Evolutionary conservation across 2,329 filamentous ascomycete genomes (phyloP).

Genomic region (Trichoderma breve): DNA sequence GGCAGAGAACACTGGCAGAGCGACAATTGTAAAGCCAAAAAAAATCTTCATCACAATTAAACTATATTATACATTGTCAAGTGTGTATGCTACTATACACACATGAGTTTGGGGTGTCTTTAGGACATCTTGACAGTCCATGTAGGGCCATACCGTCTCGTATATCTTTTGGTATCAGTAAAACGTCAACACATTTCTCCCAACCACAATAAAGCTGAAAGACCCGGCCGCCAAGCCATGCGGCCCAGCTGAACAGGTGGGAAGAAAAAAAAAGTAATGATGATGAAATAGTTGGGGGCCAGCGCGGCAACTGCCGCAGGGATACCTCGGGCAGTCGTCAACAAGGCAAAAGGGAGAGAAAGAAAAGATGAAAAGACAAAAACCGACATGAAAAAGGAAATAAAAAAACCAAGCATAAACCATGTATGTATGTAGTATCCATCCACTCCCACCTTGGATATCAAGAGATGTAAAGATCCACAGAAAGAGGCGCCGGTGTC

Average conservation of each 20-base stretch:
- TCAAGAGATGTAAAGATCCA: constrained; percentile 15
- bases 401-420: constrained; percentile 7
- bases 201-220: background rate
- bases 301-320: background rate
- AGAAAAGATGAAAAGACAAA: background rate
- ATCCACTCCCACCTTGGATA: constrained; percentile 17
- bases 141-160: background rate
- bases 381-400: constrained; percentile 9
- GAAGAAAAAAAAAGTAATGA: background rate
- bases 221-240: background rate
- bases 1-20: background rate
- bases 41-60: background rate
- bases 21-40: background rate
- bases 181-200: constrained; percentile 4
- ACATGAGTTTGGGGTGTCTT: background rate
- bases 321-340: background rate
- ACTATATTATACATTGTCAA: constrained; percentile 17
- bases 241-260: background rate
- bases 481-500: constrained; percentile 7
- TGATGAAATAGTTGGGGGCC: background rate
- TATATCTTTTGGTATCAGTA: constrained; percentile 17
- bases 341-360: background rate
- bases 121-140: background rate
- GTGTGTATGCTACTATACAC: constrained; percentile 14
- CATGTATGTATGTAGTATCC: constrained; percentile 16